Evolutionary conservation across 1,284 basidiomycete species (phyloP), one percentile per base, ranked within the genome.

Genomic region (Phaffia rhodozyma): DNA sequence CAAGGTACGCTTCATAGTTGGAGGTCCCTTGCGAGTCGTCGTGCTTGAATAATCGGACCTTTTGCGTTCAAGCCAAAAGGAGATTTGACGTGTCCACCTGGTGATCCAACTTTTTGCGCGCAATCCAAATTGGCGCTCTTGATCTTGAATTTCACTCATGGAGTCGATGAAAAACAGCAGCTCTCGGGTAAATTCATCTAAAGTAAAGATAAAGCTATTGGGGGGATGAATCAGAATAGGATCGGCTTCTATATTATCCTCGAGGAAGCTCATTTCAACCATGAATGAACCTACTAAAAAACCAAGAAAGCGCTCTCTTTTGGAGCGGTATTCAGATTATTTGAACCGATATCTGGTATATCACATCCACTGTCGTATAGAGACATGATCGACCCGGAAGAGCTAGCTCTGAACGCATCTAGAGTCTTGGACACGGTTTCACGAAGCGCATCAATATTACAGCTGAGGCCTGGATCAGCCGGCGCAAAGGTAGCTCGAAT

Each of bases 131-230:
- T 43, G 50, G 13, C 49, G 80, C 71, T 87, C 84, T 55, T 83
- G 80, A 62, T 75, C 78, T 68, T 85, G 85, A 62, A 89, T 83
- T 62, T 86, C 80, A 59, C 83, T 79, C 79, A 92, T 86, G 0
- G 89, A 85, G 71, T 91, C 87, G 0, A 90, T 80, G 4, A 96
- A 82, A 50, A 84, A 84, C 53, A 86, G 79, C 55, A 93, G 76
- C 73, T 96, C 92, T 65, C 82, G 78, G 6, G 88, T 83, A 72
- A 94, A 94, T 72, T 96, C 92, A 75, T 96, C 90, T 53, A 94
- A 75, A 0, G 90, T 93, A 75, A 94, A 96, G 66, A 93, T 86
- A 75, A 91, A 92, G 77, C 90, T 92, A 67, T 27, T 23, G 57
- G 21, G 7, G 13, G 30, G 6, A 16, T 27, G 7, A 48, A 13